Base-by-base conservation (phyloP, 306 rosid genomes). In the Mucuna pruriens region DNA sequence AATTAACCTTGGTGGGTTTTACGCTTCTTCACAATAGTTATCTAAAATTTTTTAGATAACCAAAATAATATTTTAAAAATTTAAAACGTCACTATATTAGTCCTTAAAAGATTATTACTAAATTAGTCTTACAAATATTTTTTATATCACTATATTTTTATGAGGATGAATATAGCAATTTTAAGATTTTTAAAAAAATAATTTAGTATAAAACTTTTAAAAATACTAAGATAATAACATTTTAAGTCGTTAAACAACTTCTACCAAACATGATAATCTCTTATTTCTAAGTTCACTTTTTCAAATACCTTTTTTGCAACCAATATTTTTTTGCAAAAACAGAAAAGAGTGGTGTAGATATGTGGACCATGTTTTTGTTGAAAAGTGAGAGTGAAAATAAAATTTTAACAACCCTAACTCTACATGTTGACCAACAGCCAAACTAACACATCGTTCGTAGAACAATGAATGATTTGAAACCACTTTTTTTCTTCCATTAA, bases 361-460 rank as follows among this genome's bases (percentile, higher is more conserved):
- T 52, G 3, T 48, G 74, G 67, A 9, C 16, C 84, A 74, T 80
- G 12, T 1, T 33, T 38, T 72, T 22, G 34, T 49, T 62, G 58
- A 73, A 73, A 62, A 17, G 13, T 10, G 44, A 40, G 38, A 72
- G 65, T 23, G 71, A 25, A 74, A 80, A 51, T 38, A 36, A 80
- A 20, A 48, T 46, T 61, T 61, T 36, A 62, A 80, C 74, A 61
- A 62, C 71, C 62, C 64, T 5, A 6, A 34, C 51, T 71, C 29
- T 23, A 57, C 71, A 61, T 26, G 17, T 80, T 49, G 74, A 69
- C 70, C 77, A 40, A 74, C 44, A 51, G 4, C 49, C n/a, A 65
- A 64, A 58, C 72, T 46, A 36, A 36, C 75, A 16, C 57, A 62
- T 33, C 19, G 1, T 20, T 6, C 20, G 36, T 40, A 12, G 22